Percentiles rank a stretch among this genome's conserved stretches.
Evolutionary conservation across 2,329 filamentous ascomycete genomes (phyloP).

Genomic region (Ophiostoma montium): DNA sequence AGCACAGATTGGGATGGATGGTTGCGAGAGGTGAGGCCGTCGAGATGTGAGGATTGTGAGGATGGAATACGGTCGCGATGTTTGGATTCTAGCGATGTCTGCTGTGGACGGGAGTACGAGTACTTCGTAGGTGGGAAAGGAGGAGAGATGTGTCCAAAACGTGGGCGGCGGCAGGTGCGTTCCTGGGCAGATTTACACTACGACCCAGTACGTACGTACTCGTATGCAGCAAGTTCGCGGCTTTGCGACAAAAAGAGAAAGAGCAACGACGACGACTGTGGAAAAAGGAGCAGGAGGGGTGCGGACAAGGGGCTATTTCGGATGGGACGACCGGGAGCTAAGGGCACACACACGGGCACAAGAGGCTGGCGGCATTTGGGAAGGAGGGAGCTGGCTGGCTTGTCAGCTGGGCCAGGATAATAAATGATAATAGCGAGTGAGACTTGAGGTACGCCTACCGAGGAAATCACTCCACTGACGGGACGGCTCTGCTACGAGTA

Average conservation of each 20-base stretch:
- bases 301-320: conserved; percentile 1
- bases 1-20: no score
- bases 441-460: no score
- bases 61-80: not conserved
- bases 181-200: not conserved
- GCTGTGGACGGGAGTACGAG: not conserved
- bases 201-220: no score
- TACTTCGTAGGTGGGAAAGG: not conserved
- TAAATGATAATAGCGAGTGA: no score
- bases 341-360: not conserved
- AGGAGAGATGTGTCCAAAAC: not conserved
- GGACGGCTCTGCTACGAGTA: no score
- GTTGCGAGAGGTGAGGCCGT: not conserved
- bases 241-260: conserved; percentile 4
- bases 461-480: no score
- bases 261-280: not conserved
- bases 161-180: not conserved
- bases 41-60: not conserved
- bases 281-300: not conserved
- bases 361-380: not conserved
- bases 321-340: not conserved
- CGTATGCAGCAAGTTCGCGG: not conserved
- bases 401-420: no score
- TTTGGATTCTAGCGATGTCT: conserved; percentile 2
- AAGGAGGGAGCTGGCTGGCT: no score